phyloP scores from a whole-genome alignment of 768 basidiomycete genomes.

The Termitomyces sp. region DNA sequence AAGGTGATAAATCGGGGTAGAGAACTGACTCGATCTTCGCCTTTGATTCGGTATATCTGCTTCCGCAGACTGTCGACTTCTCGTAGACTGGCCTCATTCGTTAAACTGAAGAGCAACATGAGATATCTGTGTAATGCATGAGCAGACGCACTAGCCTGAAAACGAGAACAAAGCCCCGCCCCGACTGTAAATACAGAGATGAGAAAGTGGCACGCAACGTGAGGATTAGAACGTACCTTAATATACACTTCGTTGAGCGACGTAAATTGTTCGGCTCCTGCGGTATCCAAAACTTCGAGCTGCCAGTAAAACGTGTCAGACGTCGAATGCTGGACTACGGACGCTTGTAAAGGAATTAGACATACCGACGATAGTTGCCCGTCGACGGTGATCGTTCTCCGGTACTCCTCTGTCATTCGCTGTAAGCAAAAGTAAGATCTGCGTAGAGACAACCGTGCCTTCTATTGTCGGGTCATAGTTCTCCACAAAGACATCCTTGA shows the following conservation, averaged over 20 bases:
- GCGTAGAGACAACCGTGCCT: slow-evolving; percentile 35
- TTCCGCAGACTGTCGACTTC: slow-evolving; percentile 78
- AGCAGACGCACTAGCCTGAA: slow-evolving; percentile 48
- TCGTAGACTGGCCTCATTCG: slow-evolving; percentile 73
- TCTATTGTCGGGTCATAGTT: slow-evolving; percentile 83
- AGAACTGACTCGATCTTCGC: slow-evolving; percentile 49
- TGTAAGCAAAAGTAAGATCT: not conserved
- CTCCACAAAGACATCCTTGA: slow-evolving; percentile 66
- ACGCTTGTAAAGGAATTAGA: not conserved
- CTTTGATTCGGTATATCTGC: slow-evolving; percentile 78
- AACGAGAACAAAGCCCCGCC: slow-evolving; percentile 75
- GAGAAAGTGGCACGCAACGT: not conserved
- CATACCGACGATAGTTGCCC: slow-evolving; percentile 57
- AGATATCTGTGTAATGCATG: slow-evolving; percentile 1
- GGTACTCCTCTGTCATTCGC: slow-evolving; percentile 58
- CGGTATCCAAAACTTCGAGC: slow-evolving; percentile 81
- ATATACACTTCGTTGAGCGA: slow-evolving; percentile 79
- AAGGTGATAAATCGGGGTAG: not conserved
- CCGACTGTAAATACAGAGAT: slow-evolving; percentile 37
- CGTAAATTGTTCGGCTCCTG: slow-evolving; percentile 82
- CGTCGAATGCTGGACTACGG: not conserved
- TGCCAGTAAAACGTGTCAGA: slow-evolving; percentile 20
- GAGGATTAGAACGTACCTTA: slow-evolving; percentile 38
- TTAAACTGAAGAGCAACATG: slow-evolving; percentile 45
- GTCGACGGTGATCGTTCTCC: slow-evolving; percentile 59